Evolutionary conservation across 2,329 filamentous ascomycete genomes (phyloP), one percentile per base, ranked within the genome.

Genomic region (Zalaria sp.): DNA sequence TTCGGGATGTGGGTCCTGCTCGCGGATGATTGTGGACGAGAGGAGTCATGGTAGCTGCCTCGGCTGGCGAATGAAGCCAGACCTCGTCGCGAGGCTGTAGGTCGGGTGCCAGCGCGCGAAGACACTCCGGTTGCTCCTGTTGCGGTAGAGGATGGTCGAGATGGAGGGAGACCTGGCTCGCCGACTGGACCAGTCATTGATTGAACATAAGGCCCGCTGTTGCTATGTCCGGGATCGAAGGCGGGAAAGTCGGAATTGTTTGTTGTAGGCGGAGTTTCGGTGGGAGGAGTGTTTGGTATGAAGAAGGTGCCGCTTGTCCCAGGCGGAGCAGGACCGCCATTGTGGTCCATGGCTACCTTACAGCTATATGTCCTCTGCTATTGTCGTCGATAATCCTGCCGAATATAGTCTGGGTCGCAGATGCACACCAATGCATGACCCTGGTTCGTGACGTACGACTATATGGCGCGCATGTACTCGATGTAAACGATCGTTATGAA

Each of bases 1-100:
- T 83, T 87, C 1, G 91, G 88, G 18, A 93, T 87, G 68, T 98
- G 91, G 35, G 84, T 91, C 55, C 81, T 76, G 57, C 81, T 87
- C 37, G 81, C 71, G 35, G 83, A 72, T 49, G 80, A 89, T 10
- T 69, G 71, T 41, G 69, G 81, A 49, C 72, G 72, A 50, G 46
- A 46, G 5, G 47, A 41, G 25, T 48, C 46, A 18, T 36, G 41
- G 11, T 41, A 44, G 31, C 38, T 46, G 37, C 43, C 53, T 47
- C 41, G 40, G 11, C 40, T 44, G 32, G 34, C 39, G 28, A 38
- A 6, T 5, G 39, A 41, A 11, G 18, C 34, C 45, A 27, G 44
- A 42, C 27, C 49, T 43, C 37, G 27, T 29, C 36, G 43, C 3
- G 45, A 37, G 26, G 41, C 39, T 9, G 34, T 27, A 35, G 44